phyloP scores from a whole-genome alignment of 139 green algal species.

The Zygnema circumcarinatum region DNA sequence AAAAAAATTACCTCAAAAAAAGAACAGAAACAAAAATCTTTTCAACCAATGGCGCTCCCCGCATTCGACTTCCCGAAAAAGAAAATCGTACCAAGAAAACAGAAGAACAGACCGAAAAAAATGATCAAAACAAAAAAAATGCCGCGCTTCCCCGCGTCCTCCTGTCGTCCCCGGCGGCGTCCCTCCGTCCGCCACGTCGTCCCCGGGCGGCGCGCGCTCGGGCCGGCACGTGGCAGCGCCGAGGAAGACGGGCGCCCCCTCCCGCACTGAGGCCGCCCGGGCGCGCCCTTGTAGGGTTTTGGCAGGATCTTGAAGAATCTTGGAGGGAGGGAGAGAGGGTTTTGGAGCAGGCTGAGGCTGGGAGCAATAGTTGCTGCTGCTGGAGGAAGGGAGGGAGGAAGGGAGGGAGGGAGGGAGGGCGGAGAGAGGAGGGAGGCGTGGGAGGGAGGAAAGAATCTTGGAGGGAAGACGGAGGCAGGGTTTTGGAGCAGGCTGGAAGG shows the following conservation, averaged over 20 bases:
- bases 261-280: not conserved
- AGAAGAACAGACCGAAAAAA: too few species aligned
- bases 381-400: constrained; percentile 11
- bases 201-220: not conserved
- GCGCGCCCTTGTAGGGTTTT: not conserved
- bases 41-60: too few species aligned
- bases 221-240: not conserved
- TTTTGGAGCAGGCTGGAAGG: not conserved
- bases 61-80: too few species aligned
- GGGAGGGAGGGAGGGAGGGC: constrained; percentile 9
- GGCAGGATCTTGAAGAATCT: not conserved
- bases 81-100: too few species aligned
- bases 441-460: not conserved
- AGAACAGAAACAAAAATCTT: too few species aligned
- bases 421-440: not conserved
- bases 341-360: not conserved
- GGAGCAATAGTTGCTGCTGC: not conserved
- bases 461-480: not conserved
- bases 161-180: too few species aligned
- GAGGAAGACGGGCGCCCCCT: not conserved
- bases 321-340: not conserved
- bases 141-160: too few species aligned
- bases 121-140: not conserved
- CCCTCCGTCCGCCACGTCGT: too few species aligned
- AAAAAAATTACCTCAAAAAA: too few species aligned